phyloP scores from a whole-genome alignment of 192 early-diverging fungal genomes.

The Backusella parvicylindrica region DNA sequence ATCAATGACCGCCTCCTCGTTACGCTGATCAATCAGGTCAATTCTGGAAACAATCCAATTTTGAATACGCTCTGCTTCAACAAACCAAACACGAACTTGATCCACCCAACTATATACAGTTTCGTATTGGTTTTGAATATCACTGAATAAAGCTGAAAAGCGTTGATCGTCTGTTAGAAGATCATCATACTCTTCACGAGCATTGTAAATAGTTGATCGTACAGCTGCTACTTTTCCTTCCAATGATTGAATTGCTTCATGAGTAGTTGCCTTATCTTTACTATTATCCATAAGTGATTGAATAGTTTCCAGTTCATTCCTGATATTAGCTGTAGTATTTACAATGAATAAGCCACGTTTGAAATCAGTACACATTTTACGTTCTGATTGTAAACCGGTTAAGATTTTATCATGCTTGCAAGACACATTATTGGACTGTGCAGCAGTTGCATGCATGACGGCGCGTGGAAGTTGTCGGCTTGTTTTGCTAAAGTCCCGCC shows the following conservation, averaged over 20 bases:
- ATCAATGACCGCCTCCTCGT: slow-evolving; percentile 19
- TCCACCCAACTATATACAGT: slow-evolving; percentile 29
- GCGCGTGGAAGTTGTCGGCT: slow-evolving; percentile 3
- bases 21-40: slow-evolving; percentile 23
- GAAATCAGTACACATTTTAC: neutral
- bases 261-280: slow-evolving; percentile 24
- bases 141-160: neutral
- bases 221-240: slow-evolving; percentile 26
- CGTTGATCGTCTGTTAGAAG: neutral
- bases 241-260: slow-evolving; percentile 27
- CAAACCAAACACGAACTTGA: slow-evolving; percentile 41
- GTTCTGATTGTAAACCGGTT: neutral
- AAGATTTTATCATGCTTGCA: neutral
- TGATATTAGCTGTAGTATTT: neutral
- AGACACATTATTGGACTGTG: neutral
- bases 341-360: neutral
- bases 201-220: slow-evolving; percentile 10
- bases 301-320: slow-evolving; percentile 16
- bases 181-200: slow-evolving; percentile 22
- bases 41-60: slow-evolving; percentile 41
- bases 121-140: slow-evolving; percentile 16
- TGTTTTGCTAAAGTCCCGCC: slow-evolving; percentile 11
- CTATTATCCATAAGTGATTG: slow-evolving; percentile 26
- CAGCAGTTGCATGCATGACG: slow-evolving; percentile 2
- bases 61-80: slow-evolving; percentile 40